phyloP scores from a whole-genome alignment of 139 green algal species.

The Chloropicon primus region DNA sequence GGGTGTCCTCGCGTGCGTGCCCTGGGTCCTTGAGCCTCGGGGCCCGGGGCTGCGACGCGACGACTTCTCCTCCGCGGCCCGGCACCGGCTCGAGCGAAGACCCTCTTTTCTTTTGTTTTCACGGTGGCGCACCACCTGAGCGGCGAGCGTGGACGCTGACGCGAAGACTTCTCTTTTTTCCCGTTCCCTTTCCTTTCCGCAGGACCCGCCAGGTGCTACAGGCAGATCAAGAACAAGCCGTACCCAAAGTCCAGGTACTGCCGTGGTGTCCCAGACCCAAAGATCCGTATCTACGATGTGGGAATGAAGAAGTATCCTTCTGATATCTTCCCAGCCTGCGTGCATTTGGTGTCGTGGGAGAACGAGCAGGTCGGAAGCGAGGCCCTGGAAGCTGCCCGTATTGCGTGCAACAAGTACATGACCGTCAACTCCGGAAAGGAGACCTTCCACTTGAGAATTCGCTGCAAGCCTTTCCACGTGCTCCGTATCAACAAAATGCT shows the following conservation, averaged over 20 bases:
- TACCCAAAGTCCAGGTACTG: slow-evolving; percentile 98
- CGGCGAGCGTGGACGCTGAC: not conserved
- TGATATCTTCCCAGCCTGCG: slow-evolving; percentile 86
- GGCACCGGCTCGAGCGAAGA: too few relatives aligned
- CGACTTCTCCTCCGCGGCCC: too few relatives aligned
- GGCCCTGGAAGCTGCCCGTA: slow-evolving; percentile 89
- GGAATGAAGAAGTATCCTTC: slow-evolving; percentile 86
- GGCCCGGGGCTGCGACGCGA: too few relatives aligned
- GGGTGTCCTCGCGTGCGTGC: too few relatives aligned
- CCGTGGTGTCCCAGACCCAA: slow-evolving; percentile 96
- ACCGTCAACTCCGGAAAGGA: slow-evolving; percentile 94
- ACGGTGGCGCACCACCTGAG: too few relatives aligned
- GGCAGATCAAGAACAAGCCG: slow-evolving; percentile 98
- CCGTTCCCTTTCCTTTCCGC: not conserved
- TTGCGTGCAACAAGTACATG: slow-evolving; percentile 99
- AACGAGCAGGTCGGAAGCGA: slow-evolving; percentile 80
- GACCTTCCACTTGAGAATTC: slow-evolving; percentile 93
- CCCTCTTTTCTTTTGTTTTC: too few relatives aligned
- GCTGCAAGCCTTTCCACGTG: slow-evolving; percentile 98
- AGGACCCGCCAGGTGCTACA: slow-evolving; percentile 82
- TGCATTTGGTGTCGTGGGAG: slow-evolving; percentile 90
- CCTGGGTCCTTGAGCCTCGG: too few relatives aligned
- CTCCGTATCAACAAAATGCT: slow-evolving; percentile 99
- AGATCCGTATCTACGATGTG: slow-evolving; percentile 98
- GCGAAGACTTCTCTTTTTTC: not conserved